Conservation (phyloP, 2,329 filamentous ascomycete genomes). For the Xylariaceae sp. region DNA sequence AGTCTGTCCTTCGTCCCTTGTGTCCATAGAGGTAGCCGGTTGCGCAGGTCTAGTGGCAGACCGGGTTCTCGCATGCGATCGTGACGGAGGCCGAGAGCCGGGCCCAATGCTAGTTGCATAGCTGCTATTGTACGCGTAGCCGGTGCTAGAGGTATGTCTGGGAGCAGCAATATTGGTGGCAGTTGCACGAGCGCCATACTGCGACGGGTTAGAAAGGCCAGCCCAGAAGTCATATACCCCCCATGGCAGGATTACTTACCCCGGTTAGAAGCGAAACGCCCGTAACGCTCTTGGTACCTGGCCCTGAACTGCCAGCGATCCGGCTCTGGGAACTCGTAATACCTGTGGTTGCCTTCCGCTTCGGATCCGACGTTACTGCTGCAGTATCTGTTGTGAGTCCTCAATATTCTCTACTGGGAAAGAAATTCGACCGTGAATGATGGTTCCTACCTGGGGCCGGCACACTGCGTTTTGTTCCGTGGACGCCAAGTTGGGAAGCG, state of each 20-base stretch:
- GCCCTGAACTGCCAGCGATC: constrained; percentile 34
- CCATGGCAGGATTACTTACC: too few species aligned
- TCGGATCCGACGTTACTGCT: constrained; percentile 52
- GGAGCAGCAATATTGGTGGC: constrained; percentile 9
- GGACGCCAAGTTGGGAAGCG: constrained; percentile 21
- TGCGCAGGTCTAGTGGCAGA: constrained; percentile 27
- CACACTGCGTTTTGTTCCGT: constrained; percentile 45
- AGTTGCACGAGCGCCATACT: constrained; percentile 9
- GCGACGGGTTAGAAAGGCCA: constrained; percentile 16
- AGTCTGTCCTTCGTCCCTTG: constrained; percentile 22
- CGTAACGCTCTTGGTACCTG: constrained; percentile 39
- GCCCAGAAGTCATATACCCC: too few species aligned
- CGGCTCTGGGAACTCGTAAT: constrained; percentile 42
- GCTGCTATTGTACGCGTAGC: constrained; percentile 34
- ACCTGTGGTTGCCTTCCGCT: constrained; percentile 54
- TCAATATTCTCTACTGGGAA: constrained; percentile 9
- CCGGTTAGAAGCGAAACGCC: constrained; percentile 36
- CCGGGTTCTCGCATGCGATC: constrained; percentile 24
- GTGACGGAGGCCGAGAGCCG: constrained; percentile 31
- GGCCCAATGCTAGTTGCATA: constrained; percentile 33
- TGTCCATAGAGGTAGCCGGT: constrained; percentile 28
- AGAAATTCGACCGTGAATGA: constrained; percentile 4
- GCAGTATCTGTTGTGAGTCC: constrained; percentile 17
- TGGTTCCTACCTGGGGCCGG: constrained; percentile 38
- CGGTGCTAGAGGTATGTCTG: constrained; percentile 29